phyloP scores from a whole-genome alignment of 768 basidiomycete species.

The Amanita brunnescens region DNA sequence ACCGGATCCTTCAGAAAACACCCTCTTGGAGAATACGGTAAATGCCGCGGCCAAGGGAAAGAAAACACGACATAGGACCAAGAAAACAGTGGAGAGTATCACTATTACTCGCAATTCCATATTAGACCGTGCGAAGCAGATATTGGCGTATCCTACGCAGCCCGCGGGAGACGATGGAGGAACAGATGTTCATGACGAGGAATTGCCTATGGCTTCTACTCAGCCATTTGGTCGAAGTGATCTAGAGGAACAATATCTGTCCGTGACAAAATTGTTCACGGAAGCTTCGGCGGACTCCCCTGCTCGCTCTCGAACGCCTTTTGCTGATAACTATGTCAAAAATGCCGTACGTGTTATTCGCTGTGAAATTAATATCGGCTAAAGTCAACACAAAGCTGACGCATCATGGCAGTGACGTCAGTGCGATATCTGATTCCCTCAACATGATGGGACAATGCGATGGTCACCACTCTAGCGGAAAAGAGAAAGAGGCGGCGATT shows the following conservation, averaged over 20 bases:
- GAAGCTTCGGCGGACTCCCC: background rate
- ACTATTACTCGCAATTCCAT: slow-evolving; percentile 37
- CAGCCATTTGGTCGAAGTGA: slow-evolving; percentile 34
- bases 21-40: slow-evolving; percentile 1
- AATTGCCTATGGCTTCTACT: slow-evolving; percentile 18
- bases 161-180: slow-evolving; percentile 4
- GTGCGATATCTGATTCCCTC: background rate
- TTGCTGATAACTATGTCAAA: background rate
- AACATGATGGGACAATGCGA: background rate
- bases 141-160: slow-evolving; percentile 19
- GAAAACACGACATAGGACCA: background rate
- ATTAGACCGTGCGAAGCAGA: slow-evolving; percentile 25
- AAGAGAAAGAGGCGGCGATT: background rate
- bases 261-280: background rate
- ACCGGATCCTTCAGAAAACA: background rate
- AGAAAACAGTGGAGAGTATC: slow-evolving; percentile 38
- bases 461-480: background rate
- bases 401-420: background rate
- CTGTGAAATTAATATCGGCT: background rate
- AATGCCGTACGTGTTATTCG: background rate
- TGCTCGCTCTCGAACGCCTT: background rate
- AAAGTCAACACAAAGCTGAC: background rate
- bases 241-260: slow-evolving; percentile 18
- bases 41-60: background rate
- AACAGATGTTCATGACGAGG: background rate